phyloP scores from a whole-genome alignment of 2,329 filamentous ascomycete species.

The Pseudopyrenochaeta lycopersici region DNA sequence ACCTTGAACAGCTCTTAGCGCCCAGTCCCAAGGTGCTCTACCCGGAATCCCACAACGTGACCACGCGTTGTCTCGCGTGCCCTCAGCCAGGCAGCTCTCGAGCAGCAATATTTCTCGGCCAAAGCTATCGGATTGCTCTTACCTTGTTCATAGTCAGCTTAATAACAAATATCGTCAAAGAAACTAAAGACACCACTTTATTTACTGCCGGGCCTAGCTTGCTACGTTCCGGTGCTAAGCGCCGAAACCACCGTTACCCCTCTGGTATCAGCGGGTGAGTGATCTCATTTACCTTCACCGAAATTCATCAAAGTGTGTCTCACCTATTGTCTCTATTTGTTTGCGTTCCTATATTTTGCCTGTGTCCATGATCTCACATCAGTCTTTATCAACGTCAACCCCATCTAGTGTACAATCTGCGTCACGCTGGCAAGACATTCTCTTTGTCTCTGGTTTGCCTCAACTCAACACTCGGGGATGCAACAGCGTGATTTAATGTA shows the following conservation, averaged over 20 bases:
- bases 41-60: conserved; percentile 3
- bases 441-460: not conserved
- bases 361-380: no score
- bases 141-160: not conserved
- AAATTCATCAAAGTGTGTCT: no score
- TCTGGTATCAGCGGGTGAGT: no score
- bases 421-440: not conserved
- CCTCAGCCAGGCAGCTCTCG: not conserved
- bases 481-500: not conserved
- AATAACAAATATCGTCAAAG: not conserved
- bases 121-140: not conserved
- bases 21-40: not conserved
- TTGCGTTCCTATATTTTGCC: no score
- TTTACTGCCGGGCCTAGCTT: no score
- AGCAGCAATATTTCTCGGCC: not conserved
- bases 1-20: not conserved
- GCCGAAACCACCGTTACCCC: no score
- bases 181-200: no score
- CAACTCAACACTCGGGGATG: not conserved
- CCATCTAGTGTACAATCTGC: not conserved
- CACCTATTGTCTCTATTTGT: no score
- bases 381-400: no score
- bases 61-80: conserved; percentile 12
- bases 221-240: no score
- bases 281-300: no score